phyloP scores from a whole-genome alignment of 768 basidiomycete genomes.

The Pleurotus tuber-regium region DNA sequence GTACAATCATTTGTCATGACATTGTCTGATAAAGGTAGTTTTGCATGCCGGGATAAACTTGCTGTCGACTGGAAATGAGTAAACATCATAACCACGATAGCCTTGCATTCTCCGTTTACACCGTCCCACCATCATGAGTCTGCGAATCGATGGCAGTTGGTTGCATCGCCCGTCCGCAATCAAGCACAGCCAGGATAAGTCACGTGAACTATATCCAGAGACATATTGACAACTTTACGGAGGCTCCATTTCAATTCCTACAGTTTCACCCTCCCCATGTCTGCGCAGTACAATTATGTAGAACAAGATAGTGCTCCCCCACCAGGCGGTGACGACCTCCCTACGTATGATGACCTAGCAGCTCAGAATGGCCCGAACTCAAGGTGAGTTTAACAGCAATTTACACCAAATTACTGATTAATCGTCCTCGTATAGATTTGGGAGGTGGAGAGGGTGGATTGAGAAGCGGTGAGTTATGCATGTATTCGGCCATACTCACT shows the following conservation, averaged over 20 bases:
- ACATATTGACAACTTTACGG: neutral
- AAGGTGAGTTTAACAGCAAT: constrained; percentile 42
- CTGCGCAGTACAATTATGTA: constrained; percentile 19
- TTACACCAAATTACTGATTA: constrained; percentile 8
- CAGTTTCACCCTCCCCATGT: neutral
- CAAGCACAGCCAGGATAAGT: constrained; percentile 1
- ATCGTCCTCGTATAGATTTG: constrained; percentile 53
- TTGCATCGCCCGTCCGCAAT: no score
- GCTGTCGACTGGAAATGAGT: no score
- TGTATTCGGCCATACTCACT: neutral
- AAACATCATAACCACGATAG: no score
- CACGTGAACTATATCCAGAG: neutral
- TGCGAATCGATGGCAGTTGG: no score
- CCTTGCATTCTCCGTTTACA: no score
- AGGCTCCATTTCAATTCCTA: neutral
- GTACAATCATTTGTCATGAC: no score
- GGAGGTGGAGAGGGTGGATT: constrained; percentile 85
- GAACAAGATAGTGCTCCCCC: constrained; percentile 42
- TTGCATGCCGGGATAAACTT: no score
- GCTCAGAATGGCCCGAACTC: constrained; percentile 79
- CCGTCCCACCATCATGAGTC: no score
- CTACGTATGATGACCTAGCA: constrained; percentile 80
- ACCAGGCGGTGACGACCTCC: constrained; percentile 52
- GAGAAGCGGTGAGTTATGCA: constrained; percentile 67
- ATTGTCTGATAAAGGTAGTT: no score